A percentile compares a stretch with the other conserved stretches of the same genome.
These are phyloP conservation scores for Penicillium desertorum DNA, from an alignment of 495 filamentous ascomycete species.

Conservation along the genomic window DNA sequence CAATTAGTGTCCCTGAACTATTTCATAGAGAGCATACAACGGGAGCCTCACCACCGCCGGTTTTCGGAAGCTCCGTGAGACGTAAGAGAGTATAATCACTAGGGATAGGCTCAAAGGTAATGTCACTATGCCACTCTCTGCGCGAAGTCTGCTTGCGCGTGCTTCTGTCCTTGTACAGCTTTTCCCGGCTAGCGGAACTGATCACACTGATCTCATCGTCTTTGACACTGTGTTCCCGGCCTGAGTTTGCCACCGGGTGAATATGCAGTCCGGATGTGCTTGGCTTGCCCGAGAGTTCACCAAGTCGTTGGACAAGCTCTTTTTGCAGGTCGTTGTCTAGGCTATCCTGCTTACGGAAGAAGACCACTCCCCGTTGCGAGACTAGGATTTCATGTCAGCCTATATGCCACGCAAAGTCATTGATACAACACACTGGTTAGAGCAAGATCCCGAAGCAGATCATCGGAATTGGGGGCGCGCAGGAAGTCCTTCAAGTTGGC, in stretches of 20 bases:
- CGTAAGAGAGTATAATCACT: slow-evolving; percentile 68
- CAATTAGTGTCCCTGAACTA: not conserved
- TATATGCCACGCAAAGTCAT: not conserved
- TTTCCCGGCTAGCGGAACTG: slow-evolving; percentile 57
- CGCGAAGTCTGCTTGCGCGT: slow-evolving; percentile 28
- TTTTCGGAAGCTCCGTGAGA: slow-evolving; percentile 62
- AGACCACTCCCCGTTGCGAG: slow-evolving; percentile 77
- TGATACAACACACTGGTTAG: slow-evolving; percentile 52
- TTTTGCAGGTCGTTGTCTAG: slow-evolving; percentile 66
- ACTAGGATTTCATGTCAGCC: slow-evolving; percentile 45
- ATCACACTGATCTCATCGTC: slow-evolving; percentile 78
- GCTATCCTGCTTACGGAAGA: slow-evolving; percentile 73
- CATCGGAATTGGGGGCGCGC: slow-evolving; percentile 62
- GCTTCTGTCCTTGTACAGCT: slow-evolving; percentile 47
- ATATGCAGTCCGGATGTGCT: slow-evolving; percentile 67
- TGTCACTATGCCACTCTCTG: slow-evolving; percentile 65
- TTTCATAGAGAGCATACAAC: not conserved
- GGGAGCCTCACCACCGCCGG: slow-evolving; percentile 60
- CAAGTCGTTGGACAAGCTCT: slow-evolving; percentile 63
- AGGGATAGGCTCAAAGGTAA: slow-evolving; percentile 68
- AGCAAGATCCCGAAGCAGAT: slow-evolving; percentile 64
- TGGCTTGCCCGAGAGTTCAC: slow-evolving; percentile 64
- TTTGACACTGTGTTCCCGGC: slow-evolving; percentile 55
- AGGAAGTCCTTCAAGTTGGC: slow-evolving; percentile 61
- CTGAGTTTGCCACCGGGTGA: slow-evolving; percentile 66